Conservation (phyloP, 345 rosid species). For the Arabidopsis arenosa region DNA sequence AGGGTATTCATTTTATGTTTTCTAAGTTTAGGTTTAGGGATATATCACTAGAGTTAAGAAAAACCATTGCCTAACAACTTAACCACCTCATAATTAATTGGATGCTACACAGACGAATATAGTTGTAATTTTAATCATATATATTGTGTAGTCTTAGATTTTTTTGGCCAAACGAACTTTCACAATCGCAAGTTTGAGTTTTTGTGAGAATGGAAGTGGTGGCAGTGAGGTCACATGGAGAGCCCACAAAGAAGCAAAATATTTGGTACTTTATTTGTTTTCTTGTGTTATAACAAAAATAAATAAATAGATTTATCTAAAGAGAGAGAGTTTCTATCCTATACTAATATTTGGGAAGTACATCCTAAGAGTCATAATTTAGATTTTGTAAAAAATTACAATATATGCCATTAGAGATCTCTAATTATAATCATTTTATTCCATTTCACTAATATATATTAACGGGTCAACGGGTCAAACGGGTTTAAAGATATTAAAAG, state of each 20-base stretch:
- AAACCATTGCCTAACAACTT: not conserved
- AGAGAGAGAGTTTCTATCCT: constrained; percentile 30
- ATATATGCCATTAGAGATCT: no score
- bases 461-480: no score
- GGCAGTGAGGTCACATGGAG: constrained; percentile 77
- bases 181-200: constrained; percentile 37
- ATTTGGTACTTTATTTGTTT: constrained; percentile 45
- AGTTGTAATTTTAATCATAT: not conserved
- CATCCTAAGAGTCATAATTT: no score
- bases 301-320: constrained; percentile 18
- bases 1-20: no score
- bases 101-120: not conserved
- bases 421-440: no score
- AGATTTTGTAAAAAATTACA: no score
- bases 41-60: not conserved
- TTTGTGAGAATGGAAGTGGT: constrained; percentile 35
- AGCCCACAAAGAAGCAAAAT: constrained; percentile 45
- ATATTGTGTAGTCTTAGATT: not conserved
- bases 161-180: constrained; percentile 22
- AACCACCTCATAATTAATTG: not conserved
- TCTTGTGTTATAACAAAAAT: constrained; percentile 43
- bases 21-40: not conserved
- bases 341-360: no score
- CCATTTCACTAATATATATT: no score
- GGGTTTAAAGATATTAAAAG: no score